Evolutionary conservation across 768 basidiomycete genomes (phyloP), one percentile per base, ranked within the genome.

Genomic region (Boletus reticulatus): DNA sequence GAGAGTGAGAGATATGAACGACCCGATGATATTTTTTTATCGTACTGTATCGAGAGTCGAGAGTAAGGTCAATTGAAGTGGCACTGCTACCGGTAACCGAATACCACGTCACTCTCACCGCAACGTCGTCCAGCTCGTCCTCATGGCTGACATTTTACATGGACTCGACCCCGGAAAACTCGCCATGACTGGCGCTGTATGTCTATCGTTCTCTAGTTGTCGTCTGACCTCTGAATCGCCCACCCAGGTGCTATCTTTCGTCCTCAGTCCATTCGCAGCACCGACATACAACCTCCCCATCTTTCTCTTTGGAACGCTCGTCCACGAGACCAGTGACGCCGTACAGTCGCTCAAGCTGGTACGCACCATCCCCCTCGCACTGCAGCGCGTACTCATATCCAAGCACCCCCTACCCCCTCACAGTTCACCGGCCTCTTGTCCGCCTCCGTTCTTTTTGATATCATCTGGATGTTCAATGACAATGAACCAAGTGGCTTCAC

Each of bases 201-300:
- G 38, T n/a, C 1, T 39, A 39, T 17, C 7, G 6, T 10, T 38
- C n/a, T 4, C n/a, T 39, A 7, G 38, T 37, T 37, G 36, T 17
- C 39, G 17, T 9, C 29, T 36, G 34, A 36, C 14, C 34, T 27
- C 44, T 46, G 13, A 46, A 11, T 29, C 4, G 1, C 29, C 8
- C 27, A 22, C 13, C 2, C 38, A 91, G 89, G 76, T 72, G 27
- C 70, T 92, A 27, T 84, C 89, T 14, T 85, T 89, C 58, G 47
- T 78, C 44, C 73, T 82, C 43, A 73, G 74, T 55, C 76, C 85
- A 6, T 88, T 84, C 65, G 60, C 74, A 0, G 72, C 82, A 1
- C 88, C 90, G 2, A 66, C 77, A 2, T 94, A 94, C 70, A 94
- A 94, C 66, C 75, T 94, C 20, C 84, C 92, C n/a, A 76, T 94